These are phyloP conservation scores for Parafenestella ontariensis DNA, from an alignment of 2,329 filamentous ascomycete genomes.

Conservation along the genomic window DNA sequence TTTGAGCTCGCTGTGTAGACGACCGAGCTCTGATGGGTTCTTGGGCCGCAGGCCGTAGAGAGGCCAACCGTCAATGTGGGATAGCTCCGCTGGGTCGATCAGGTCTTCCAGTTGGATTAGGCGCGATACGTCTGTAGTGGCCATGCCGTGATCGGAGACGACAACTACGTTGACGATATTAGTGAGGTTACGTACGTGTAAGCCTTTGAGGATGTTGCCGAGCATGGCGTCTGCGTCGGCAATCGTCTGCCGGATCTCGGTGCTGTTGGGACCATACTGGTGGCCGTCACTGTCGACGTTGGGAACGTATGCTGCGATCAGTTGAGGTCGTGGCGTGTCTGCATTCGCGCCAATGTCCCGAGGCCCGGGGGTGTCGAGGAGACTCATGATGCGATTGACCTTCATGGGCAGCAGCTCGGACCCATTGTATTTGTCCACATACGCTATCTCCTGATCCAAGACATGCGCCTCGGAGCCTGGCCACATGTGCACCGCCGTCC, in stretches of 20 bases:
- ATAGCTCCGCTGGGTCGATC: constrained; percentile 77
- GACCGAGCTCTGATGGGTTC: constrained; percentile 68
- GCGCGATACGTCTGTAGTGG: constrained; percentile 81
- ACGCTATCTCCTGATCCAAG: constrained; percentile 74
- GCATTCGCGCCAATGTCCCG: constrained; percentile 62
- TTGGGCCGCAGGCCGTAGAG: constrained; percentile 87
- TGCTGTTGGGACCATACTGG: constrained; percentile 90
- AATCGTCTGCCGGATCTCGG: constrained; percentile 83
- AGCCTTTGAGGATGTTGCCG: constrained; percentile 73
- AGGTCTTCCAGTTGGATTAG: constrained; percentile 91
- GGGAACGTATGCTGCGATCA: constrained; percentile 94
- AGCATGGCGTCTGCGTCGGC: constrained; percentile 83
- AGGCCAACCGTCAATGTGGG: constrained; percentile 93
- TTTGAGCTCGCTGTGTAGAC: constrained; percentile 66
- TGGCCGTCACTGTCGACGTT: constrained; percentile 90
- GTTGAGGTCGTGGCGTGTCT: constrained; percentile 73
- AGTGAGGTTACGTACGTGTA: constrained; percentile 83
- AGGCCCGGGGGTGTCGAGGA: constrained; percentile 81
- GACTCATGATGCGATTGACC: constrained; percentile 77
- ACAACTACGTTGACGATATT: constrained; percentile 90
- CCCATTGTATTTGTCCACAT: constrained; percentile 84
- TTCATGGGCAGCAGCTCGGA: constrained; percentile 78
- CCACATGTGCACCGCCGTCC: constrained; percentile 96
- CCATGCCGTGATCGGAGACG: constrained; percentile 99
- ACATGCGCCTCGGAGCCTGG: constrained; percentile 93